Evolutionary conservation across 129 eudicot species (phyloP), one percentile per base, ranked within the genome.

Genomic region (Erigeron canadensis): DNA sequence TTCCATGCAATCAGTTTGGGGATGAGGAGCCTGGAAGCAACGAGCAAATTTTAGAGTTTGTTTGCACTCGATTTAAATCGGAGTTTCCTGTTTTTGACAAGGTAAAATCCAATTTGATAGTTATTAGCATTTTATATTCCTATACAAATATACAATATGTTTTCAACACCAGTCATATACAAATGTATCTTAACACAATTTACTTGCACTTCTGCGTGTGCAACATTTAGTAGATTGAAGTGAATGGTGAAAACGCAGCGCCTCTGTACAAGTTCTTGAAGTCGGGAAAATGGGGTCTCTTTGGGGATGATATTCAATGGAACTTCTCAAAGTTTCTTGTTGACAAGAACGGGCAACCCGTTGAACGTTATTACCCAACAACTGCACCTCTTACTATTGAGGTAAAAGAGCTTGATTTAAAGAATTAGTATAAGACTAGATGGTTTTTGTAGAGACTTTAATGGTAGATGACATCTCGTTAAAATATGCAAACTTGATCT

Each of bases 1-100:
- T 92, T 74, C 98, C 98, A 0, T 92, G 98, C 80, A 92, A 92
- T 67, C 98, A 92, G 62, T 92, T 89, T 79, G 98, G 96, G 6
- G 91, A 78, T 48, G 87, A 91, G 85, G 98, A 92, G 81, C 98
- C 98, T 5, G 96, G 96, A 41, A 84, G 80, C 75, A 89, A 85
- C 65, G 82, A 86, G 40, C 80, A 92, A 59, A 92, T 92, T 60
- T 2, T 84, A 62, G 96, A 92, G 45, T 89, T 86, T 73, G 96
- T 86, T 23, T 92, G 98, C 85, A 89, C 96, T 47, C 84, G 89
- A 34, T 92, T 83, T 80, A 89, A 92, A 84, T 84, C 98, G 15
- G 95, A 92, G 44, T 92, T 86, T 65, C 89, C 91, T 77, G 78
- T 92, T 72, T 85, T 89, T 55, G 85, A 83, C 51, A 92, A 92